Evolutionary conservation across 2,329 filamentous ascomycete genomes (phyloP).

Genomic region (Colletotrichum cereale): DNA sequence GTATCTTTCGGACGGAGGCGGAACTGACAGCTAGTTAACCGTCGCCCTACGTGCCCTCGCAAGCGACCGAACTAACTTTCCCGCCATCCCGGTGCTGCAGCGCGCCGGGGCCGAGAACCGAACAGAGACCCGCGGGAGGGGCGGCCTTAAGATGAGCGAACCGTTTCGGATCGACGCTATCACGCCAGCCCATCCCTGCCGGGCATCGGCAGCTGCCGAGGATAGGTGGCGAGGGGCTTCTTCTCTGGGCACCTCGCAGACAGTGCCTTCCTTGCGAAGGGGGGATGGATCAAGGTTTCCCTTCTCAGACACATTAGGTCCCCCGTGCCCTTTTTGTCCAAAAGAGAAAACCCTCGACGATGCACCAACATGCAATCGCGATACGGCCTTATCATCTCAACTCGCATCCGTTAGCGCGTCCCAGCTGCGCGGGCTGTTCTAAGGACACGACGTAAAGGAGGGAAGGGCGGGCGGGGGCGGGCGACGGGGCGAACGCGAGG

Average conservation of each 20-base stretch:
- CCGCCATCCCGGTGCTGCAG: background rate
- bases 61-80: background rate
- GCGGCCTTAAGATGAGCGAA: background rate
- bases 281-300: background rate
- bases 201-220: background rate
- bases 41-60: background rate
- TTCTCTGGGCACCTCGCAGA: background rate
- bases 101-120: background rate
- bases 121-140: background rate
- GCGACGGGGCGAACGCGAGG: background rate
- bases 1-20: background rate
- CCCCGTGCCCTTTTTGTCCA: background rate
- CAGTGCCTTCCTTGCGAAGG: background rate
- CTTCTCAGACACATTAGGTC: background rate
- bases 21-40: background rate
- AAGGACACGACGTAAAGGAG: too few species aligned
- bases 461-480: too few species aligned
- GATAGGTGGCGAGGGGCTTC: background rate
- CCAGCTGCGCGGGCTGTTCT: background rate
- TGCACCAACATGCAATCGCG: background rate
- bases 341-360: background rate
- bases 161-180: background rate
- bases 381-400: background rate
- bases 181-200: constrained; percentile 3
- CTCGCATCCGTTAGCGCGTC: background rate